These are phyloP conservation scores for Brassica carinata DNA, from an alignment of 345 rosid genomes.

Conservation along the genomic window DNA sequence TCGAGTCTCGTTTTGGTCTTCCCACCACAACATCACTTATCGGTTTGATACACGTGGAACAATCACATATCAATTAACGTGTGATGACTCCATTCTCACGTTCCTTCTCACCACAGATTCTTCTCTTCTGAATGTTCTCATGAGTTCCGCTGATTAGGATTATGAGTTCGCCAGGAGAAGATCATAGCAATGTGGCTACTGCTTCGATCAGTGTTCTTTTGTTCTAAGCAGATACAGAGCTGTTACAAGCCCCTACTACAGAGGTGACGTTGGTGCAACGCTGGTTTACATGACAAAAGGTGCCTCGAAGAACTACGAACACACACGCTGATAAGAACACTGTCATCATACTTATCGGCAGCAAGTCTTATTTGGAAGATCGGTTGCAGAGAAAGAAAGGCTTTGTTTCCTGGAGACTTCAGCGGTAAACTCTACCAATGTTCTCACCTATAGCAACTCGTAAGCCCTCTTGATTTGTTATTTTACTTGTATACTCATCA, in stretches of 20 bases:
- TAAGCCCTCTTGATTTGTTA: conserved; percentile 27
- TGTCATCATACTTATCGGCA: too few relatives aligned
- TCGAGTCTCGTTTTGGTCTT: neutral
- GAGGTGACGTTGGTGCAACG: conserved; percentile 80
- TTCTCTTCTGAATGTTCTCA: too few relatives aligned
- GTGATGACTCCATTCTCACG: neutral
- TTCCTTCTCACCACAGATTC: neutral
- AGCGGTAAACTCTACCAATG: too few relatives aligned
- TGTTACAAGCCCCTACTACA: conserved; percentile 66
- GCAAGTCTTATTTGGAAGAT: too few relatives aligned
- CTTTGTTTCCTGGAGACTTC: too few relatives aligned
- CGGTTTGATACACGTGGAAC: neutral
- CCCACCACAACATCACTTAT: neutral
- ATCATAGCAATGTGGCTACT: conserved; percentile 1
- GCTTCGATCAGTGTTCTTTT: conserved; percentile 1
- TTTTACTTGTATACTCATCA: too few relatives aligned
- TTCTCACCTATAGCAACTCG: conserved; percentile 12
- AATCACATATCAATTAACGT: neutral
- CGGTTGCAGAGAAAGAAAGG: too few relatives aligned
- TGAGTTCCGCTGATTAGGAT: too few relatives aligned
- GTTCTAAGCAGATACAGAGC: conserved; percentile 54
- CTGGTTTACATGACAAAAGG: conserved; percentile 55
- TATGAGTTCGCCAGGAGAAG: too few relatives aligned
- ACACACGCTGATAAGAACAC: too few relatives aligned
- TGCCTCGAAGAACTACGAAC: too few relatives aligned